phyloP scores from a whole-genome alignment of 129 eudicot genomes.

The Artemisia argyi region DNA sequence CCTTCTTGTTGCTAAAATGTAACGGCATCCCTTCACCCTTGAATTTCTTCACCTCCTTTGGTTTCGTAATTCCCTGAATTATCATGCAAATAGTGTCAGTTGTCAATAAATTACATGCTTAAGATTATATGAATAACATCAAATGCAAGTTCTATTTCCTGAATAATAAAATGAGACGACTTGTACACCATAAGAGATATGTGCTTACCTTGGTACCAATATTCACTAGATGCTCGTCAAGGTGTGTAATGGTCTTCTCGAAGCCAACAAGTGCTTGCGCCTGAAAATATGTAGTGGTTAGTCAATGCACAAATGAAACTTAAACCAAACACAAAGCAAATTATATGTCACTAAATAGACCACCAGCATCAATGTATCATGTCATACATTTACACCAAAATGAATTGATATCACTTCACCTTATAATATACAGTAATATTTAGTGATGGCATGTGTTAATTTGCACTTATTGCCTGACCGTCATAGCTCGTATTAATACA shows the following conservation, averaged over 20 bases:
- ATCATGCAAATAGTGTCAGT: not conserved
- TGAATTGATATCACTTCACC: too few species aligned
- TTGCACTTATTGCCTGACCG: too few species aligned
- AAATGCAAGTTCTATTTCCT: not conserved
- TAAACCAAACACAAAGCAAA: too few species aligned
- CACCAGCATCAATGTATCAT: too few species aligned
- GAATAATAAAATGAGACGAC: not conserved
- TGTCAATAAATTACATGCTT: not conserved
- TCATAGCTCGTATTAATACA: too few species aligned
- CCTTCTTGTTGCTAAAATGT: slow-evolving; percentile 85
- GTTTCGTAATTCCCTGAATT: slow-evolving; percentile 75
- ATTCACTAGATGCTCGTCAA: slow-evolving; percentile 82
- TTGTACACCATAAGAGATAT: not conserved
- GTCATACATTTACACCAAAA: too few species aligned
- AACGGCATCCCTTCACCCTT: slow-evolving; percentile 99
- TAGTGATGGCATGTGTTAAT: too few species aligned
- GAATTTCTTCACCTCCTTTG: slow-evolving; percentile 87
- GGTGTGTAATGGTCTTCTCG: slow-evolving; percentile 83
- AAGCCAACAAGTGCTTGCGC: slow-evolving; percentile 95
- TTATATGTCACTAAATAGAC: too few species aligned
- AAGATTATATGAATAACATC: not conserved
- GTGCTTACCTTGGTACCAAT: slow-evolving; percentile 64
- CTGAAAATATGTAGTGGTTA: slow-evolving; percentile 32
- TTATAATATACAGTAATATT: too few species aligned
- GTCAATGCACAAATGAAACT: not conserved